Evolutionary conservation across 257 asterid genomes (phyloP).

Genomic region (Nicotiana obtusifolia): DNA sequence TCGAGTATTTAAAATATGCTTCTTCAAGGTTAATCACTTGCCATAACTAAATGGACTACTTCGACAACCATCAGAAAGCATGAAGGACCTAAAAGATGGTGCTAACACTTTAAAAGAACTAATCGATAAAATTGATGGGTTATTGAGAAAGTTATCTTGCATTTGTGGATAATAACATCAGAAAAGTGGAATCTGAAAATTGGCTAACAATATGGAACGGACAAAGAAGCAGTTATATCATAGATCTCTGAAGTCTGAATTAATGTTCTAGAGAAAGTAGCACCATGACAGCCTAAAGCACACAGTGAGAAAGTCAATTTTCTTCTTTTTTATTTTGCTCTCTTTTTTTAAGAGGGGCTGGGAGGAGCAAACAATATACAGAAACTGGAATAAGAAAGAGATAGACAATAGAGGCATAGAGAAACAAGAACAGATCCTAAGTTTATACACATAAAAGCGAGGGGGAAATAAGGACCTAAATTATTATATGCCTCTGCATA

Average conservation of each 20-base stretch:
- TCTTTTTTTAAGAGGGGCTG: background rate
- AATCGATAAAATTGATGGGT: background rate
- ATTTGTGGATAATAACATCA: background rate
- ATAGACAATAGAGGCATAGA: background rate
- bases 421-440: background rate
- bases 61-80: background rate
- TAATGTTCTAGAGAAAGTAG: background rate
- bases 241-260: background rate
- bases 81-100: background rate
- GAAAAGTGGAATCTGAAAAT: background rate
- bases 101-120: background rate
- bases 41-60: background rate
- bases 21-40: background rate
- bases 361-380: background rate
- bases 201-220: background rate
- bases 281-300: background rate
- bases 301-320: background rate
- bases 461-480: slow-evolving; percentile 51
- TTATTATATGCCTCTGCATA: slow-evolving; percentile 99
- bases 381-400: background rate
- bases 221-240: background rate
- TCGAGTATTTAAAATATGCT: background rate
- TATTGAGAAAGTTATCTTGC: background rate
- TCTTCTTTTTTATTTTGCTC: background rate
- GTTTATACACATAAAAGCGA: background rate